These are phyloP conservation scores for Scedosporium aurantiacum DNA, from an alignment of 2,329 filamentous ascomycete genomes.

Conservation along the genomic window DNA sequence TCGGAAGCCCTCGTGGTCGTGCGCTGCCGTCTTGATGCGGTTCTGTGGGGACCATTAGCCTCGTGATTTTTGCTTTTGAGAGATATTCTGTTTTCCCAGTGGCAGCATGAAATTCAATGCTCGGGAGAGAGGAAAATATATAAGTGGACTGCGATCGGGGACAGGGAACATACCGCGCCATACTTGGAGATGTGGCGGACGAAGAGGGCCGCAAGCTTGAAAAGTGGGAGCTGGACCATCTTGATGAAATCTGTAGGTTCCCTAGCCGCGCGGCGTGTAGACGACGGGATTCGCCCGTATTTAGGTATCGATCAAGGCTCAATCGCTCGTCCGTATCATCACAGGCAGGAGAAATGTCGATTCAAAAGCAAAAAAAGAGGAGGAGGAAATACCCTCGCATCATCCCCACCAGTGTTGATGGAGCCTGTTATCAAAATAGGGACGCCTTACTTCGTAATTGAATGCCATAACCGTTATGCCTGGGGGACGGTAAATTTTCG, in stretches of 20 bases:
- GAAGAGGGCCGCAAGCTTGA: constrained; percentile 55
- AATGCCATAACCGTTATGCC: neutral
- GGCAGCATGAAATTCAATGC: neutral
- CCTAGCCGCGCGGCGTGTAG: no score
- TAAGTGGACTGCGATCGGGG: neutral
- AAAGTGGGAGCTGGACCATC: constrained; percentile 57
- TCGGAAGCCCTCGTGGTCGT: constrained; percentile 52
- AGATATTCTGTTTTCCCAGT: no score
- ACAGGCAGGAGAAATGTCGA: neutral
- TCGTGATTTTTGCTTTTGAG: no score
- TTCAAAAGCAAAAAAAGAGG: neutral
- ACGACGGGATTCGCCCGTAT: no score
- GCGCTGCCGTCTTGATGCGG: constrained; percentile 53
- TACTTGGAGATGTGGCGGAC: constrained; percentile 58
- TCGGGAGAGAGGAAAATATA: neutral
- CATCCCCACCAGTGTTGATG: neutral
- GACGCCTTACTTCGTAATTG: no score
- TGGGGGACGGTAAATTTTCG: neutral
- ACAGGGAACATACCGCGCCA: constrained; percentile 43
- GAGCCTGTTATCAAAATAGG: neutral
- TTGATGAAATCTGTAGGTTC: constrained; percentile 5
- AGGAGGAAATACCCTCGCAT: neutral
- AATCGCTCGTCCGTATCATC: neutral
- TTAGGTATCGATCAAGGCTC: neutral
- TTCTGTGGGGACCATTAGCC: constrained; percentile 32